These are phyloP conservation scores for Suillus luteus DNA, from an alignment of 768 basidiomycete species.

Conservation along the genomic window DNA sequence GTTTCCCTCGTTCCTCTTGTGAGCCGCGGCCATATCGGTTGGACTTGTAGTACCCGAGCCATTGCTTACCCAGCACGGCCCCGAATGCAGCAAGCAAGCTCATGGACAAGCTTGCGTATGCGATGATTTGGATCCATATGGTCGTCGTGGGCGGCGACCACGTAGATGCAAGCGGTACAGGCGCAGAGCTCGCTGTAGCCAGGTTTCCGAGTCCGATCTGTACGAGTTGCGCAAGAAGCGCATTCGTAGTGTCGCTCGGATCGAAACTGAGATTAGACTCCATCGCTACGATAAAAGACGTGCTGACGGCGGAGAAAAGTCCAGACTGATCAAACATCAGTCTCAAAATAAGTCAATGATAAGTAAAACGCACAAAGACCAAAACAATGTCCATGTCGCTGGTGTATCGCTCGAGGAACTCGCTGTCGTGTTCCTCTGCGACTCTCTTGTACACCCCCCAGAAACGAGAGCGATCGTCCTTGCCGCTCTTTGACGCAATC, in stretches of 20 bases:
- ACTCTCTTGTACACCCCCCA: slow-evolving; percentile 18
- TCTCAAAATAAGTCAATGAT: neutral
- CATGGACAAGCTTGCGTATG: slow-evolving; percentile 17
- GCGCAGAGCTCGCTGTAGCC: neutral
- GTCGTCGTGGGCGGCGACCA: neutral
- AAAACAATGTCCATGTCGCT: slow-evolving; percentile 23
- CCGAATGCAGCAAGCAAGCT: slow-evolving; percentile 18
- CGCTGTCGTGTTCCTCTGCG: slow-evolving; percentile 19
- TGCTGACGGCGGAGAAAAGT: slow-evolving; percentile 20
- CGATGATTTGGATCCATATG: slow-evolving; percentile 7
- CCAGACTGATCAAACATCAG: slow-evolving; percentile 13
- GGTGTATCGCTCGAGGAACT: slow-evolving; percentile 20
- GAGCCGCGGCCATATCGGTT: slow-evolving; percentile 10
- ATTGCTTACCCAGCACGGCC: slow-evolving; percentile 22
- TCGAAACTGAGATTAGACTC: slow-evolving; percentile 13
- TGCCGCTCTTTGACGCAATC: neutral
- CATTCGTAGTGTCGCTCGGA: slow-evolving; percentile 16
- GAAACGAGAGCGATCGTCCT: slow-evolving; percentile 8
- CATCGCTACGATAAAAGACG: slow-evolving; percentile 16
- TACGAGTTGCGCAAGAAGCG: slow-evolving; percentile 15
- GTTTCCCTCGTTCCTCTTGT: slow-evolving; percentile 12
- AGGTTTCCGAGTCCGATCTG: slow-evolving; percentile 9
- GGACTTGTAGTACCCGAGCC: slow-evolving; percentile 13
- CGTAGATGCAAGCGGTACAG: neutral
- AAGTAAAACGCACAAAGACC: slow-evolving; percentile 21